These are phyloP conservation scores for Carex kokanica DNA, from an alignment of 176 grass and related monocot species.

Conservation along the genomic window DNA sequence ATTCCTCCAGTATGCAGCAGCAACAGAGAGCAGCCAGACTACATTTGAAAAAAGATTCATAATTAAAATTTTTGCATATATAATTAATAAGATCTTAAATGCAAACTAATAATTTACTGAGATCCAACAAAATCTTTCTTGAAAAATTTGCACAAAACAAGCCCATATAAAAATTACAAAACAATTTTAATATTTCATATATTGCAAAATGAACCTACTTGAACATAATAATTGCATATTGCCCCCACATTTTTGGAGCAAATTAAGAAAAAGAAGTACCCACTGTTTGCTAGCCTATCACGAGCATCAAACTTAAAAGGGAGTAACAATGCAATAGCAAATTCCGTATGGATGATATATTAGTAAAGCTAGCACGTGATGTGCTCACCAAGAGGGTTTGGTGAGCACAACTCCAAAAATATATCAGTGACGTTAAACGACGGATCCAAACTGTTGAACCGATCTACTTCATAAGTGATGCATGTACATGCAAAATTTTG, in stretches of 20 bases:
- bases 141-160: not conserved
- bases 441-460: no score
- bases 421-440: no score
- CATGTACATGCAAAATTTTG: no score
- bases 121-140: not conserved
- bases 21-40: slow-evolving; percentile 43
- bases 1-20: slow-evolving; percentile 45
- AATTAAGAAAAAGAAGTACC: not conserved
- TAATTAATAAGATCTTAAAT: not conserved
- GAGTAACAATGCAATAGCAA: not conserved
- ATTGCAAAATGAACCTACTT: not conserved
- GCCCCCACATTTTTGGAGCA: not conserved
- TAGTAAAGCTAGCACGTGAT: no score
- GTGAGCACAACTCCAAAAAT: no score
- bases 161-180: not conserved
- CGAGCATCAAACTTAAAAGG: not conserved
- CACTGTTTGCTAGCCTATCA: not conserved
- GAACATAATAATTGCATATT: not conserved
- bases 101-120: not conserved
- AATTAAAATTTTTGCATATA: not conserved
- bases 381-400: no score
- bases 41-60: not conserved
- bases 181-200: not conserved
- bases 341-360: not conserved
- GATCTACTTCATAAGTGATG: no score